Evolutionary conservation across 1,284 basidiomycete genomes (phyloP), one percentile per base, ranked within the genome.

Genomic region (Heimioporus retisporus): DNA sequence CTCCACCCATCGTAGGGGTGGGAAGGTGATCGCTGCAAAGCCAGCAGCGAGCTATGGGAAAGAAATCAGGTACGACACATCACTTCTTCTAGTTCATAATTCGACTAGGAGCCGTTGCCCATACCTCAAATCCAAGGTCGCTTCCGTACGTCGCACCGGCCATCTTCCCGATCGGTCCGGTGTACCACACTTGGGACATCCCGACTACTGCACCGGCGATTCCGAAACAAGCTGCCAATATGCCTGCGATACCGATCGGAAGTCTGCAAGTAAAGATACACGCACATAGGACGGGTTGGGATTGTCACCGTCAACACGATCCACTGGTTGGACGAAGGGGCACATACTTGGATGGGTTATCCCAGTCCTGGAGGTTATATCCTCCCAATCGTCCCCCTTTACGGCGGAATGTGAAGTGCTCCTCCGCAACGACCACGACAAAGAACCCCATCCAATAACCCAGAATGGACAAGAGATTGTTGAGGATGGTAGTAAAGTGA

Each of bases 361-460:
- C 86, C 80, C 86, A 92, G 64, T 84, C 85, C n/a, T 81, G 80
- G 59, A 88, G 71, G 70, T 90, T 84, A 71, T 90, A 91, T 15
- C 85, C 85, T 15, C 83, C 85, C 15, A 87, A 72, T 6, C 70
- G 78, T 10, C 86, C 82, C 3, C 79, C 71, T 51, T 77, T 77
- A 8, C 81, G 69, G 19, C 88, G 79, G 75, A 92, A 88, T 56
- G 92, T 76, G 70, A 85, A 84, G 71, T 88, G 88, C 69, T 91
- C 89, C 65, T 88, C 85, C 0, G 82, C 77, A 28, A 90, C 81
- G 58, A 90, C 85, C 56, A 88, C 84, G 66, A 89, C 79, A 75
- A 89, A 89, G 73, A 90, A 86, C 2, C 87, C 85, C 0, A 84
- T 83, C 89, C 89, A 92, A 78, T 92, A 91, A n/a, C 86, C 85